A percentile compares a stretch with the other conserved stretches of the same genome.
These are phyloP conservation scores for Cryptococcus sp. DNA, from an alignment of 1,284 basidiomycete species.

Conservation along the genomic window DNA sequence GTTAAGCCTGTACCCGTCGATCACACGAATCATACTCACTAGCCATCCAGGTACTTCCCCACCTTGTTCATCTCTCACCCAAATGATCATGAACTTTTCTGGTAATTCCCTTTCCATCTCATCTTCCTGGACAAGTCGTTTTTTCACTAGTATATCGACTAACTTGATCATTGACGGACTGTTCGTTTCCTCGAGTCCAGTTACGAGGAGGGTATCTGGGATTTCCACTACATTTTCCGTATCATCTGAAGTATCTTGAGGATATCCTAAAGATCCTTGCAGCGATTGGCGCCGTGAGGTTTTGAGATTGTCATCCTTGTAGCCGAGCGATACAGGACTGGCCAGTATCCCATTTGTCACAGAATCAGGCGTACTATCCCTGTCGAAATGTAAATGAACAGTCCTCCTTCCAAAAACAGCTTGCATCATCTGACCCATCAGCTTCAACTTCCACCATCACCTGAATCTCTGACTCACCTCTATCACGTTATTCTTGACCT, in stretches of 20 bases:
- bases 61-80: conserved; percentile 29
- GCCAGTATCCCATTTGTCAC: too few relatives aligned
- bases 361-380: too few relatives aligned
- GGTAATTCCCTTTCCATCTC: background rate
- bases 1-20: background rate
- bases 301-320: too few relatives aligned
- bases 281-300: too few relatives aligned
- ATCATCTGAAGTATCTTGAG: background rate
- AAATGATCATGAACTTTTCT: conserved; percentile 22
- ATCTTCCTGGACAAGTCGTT: background rate
- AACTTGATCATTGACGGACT: conserved; percentile 28
- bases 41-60: conserved; percentile 28
- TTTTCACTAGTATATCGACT: conserved; percentile 15
- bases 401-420: too few relatives aligned
- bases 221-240: background rate
- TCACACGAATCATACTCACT: conserved; percentile 15
- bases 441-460: too few relatives aligned
- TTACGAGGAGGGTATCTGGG: conserved; percentile 25
- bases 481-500: background rate
- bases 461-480: too few relatives aligned
- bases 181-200: conserved; percentile 27
- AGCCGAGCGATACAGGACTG: too few relatives aligned
- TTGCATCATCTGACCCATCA: too few relatives aligned
- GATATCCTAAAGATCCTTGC: too few relatives aligned
- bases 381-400: too few relatives aligned